phyloP scores from a whole-genome alignment of 495 filamentous ascomycete species.

The Paragyromitra xinjiangensis region DNA sequence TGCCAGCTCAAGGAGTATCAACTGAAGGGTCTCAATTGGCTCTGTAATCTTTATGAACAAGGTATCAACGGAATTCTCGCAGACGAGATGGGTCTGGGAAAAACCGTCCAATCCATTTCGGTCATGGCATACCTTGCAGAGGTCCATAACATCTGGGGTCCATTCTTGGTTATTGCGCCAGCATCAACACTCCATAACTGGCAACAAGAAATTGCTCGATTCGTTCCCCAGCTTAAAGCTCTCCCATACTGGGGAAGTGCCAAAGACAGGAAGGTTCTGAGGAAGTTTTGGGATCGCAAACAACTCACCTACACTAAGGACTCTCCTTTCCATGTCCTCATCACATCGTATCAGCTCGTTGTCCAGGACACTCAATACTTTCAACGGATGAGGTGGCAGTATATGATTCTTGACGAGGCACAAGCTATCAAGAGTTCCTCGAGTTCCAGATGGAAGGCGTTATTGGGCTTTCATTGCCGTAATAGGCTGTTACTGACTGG shows the following conservation, averaged over 20 bases:
- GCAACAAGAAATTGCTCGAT: slow-evolving; percentile 96
- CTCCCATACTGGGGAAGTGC: slow-evolving; percentile 97
- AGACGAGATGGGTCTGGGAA: slow-evolving; percentile 99
- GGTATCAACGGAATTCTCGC: slow-evolving; percentile 99
- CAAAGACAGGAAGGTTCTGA: slow-evolving; percentile 91
- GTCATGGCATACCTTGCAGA: slow-evolving; percentile 99
- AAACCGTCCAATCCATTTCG: slow-evolving; percentile 98
- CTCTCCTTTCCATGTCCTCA: slow-evolving; percentile 90
- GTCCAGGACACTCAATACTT: slow-evolving; percentile 96
- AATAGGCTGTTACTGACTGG: slow-evolving; percentile 94
- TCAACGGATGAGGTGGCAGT: slow-evolving; percentile 99
- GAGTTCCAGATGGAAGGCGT: slow-evolving; percentile 94
- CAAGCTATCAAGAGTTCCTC: slow-evolving; percentile 98
- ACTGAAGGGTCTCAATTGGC: slow-evolving; percentile 97
- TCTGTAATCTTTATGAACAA: slow-evolving; percentile 98
- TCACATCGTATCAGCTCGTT: slow-evolving; percentile 97
- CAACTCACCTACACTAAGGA: slow-evolving; percentile 94
- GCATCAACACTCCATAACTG: slow-evolving; percentile 98
- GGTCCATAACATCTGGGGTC: slow-evolving; percentile 97
- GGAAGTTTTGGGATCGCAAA: slow-evolving; percentile 99
- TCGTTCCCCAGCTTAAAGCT: slow-evolving; percentile 92
- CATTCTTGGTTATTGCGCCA: slow-evolving; percentile 95
- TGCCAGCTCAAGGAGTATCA: slow-evolving; percentile 98
- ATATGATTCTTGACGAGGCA: slow-evolving; percentile 98
- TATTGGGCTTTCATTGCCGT: slow-evolving; percentile 92